Conservation (phyloP, 2,329 filamentous ascomycete species). For the Didymella arachidicola region DNA sequence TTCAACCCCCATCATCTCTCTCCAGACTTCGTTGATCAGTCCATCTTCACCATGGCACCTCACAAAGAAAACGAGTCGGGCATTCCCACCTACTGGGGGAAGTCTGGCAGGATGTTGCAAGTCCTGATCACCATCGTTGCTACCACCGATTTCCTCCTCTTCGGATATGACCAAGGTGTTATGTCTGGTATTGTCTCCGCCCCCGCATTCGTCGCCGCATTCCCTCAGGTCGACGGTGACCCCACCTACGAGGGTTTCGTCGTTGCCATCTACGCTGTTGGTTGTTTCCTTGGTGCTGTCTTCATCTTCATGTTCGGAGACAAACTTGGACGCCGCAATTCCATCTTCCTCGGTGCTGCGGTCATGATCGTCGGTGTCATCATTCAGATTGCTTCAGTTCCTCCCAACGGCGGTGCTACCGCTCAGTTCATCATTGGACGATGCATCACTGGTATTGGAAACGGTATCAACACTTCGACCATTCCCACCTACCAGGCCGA, state of each 20-base stretch:
- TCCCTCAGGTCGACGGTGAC: slow-evolving; percentile 51
- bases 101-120: slow-evolving; percentile 41
- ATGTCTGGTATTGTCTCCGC: slow-evolving; percentile 54
- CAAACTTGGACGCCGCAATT: slow-evolving; percentile 52
- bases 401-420: slow-evolving; percentile 40
- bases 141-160: slow-evolving; percentile 57
- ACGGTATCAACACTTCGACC: slow-evolving; percentile 63
- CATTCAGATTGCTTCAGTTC: slow-evolving; percentile 48
- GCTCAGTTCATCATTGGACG: slow-evolving; percentile 62
- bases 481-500: slow-evolving; percentile 63
- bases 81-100: slow-evolving; percentile 42
- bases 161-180: slow-evolving; percentile 58
- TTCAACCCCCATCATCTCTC: slow-evolving; percentile 32
- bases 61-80: slow-evolving; percentile 35
- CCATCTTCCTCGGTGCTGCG: slow-evolving; percentile 53
- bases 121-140: slow-evolving; percentile 53
- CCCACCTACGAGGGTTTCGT: slow-evolving; percentile 55
- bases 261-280: slow-evolving; percentile 61
- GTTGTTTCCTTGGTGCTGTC: slow-evolving; percentile 54
- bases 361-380: slow-evolving; percentile 54
- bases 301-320: slow-evolving; percentile 52
- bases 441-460: slow-evolving; percentile 61
- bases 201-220: slow-evolving; percentile 44
- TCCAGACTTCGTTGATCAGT: slow-evolving; percentile 30
- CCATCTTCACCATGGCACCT: slow-evolving; percentile 32